These are phyloP conservation scores for Auriscalpium vulgare DNA, from an alignment of 768 basidiomycete species.

Conservation along the genomic window DNA sequence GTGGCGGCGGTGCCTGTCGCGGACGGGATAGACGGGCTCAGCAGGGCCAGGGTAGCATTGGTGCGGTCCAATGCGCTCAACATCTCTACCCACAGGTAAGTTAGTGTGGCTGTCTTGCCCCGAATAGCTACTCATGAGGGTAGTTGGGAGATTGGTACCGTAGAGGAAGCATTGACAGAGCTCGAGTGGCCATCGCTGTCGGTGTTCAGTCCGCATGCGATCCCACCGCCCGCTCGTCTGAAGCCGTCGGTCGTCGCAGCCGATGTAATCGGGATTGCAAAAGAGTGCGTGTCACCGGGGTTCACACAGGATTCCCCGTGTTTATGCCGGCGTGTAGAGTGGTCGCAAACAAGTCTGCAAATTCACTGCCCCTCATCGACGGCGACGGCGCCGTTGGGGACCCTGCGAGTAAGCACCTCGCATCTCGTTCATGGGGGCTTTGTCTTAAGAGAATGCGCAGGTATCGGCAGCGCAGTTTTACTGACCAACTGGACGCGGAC, in stretches of 20 bases:
- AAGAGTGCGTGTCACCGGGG: constrained; percentile 22
- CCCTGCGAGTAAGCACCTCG: constrained; percentile 38
- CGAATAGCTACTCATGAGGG: background rate
- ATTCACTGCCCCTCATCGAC: constrained; percentile 34
- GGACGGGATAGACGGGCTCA: constrained; percentile 18
- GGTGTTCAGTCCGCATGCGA: constrained; percentile 35
- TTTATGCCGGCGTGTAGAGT: constrained; percentile 21
- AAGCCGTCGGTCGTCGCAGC: constrained; percentile 24
- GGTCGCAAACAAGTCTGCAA: constrained; percentile 28
- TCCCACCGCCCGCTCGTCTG: constrained; percentile 32
- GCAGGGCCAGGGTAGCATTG: constrained; percentile 11
- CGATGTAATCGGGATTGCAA: constrained; percentile 36
- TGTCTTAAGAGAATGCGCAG: constrained; percentile 19
- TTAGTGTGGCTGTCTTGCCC: background rate
- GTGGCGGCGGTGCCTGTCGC: background rate
- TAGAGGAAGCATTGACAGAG: constrained; percentile 49
- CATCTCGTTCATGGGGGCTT: background rate
- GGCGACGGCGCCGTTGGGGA: constrained; percentile 50
- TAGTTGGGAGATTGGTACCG: constrained; percentile 58
- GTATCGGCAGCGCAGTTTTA: constrained; percentile 44
- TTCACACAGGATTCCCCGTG: background rate
- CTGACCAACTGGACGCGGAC: constrained; percentile 45
- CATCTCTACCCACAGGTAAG: constrained; percentile 21
- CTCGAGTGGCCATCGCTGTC: constrained; percentile 40
- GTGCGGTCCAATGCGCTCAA: constrained; percentile 22